phyloP scores from a whole-genome alignment of 2,329 filamentous ascomycete species.

The Nemania sp. region DNA sequence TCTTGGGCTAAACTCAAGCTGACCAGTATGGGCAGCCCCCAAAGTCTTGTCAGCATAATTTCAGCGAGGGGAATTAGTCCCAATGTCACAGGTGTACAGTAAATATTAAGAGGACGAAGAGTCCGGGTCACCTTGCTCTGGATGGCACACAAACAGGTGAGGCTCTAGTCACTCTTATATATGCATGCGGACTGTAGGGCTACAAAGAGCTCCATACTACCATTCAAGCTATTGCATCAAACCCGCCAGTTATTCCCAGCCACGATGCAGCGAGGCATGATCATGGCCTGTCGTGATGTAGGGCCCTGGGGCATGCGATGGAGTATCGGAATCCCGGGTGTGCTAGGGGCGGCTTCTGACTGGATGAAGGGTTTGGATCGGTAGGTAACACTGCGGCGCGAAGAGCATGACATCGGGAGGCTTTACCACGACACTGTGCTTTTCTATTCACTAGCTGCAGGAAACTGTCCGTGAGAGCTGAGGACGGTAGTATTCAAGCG shows the following conservation, averaged over 20 bases:
- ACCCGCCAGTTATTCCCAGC: neutral
- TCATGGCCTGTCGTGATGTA: no score
- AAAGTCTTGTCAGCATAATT: conserved; percentile 27
- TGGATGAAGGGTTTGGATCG: conserved; percentile 23
- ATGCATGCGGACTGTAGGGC: neutral
- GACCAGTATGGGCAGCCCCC: conserved; percentile 9
- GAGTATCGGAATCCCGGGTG: neutral
- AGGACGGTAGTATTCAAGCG: neutral
- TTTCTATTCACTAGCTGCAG: neutral
- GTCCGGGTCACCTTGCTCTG: neutral
- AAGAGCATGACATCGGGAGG: neutral
- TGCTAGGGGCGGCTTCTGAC: conserved; percentile 6
- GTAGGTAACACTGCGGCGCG: conserved; percentile 23
- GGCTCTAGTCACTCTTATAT: conserved; percentile 14
- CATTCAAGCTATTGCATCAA: neutral
- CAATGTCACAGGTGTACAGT: neutral
- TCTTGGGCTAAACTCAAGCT: conserved; percentile 23
- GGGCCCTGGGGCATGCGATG: no score
- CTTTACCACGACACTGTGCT: neutral
- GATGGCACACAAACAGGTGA: neutral
- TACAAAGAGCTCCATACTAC: neutral
- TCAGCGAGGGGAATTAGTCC: neutral
- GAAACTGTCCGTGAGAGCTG: neutral
- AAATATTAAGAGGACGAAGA: neutral
- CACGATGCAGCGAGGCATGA: neutral